These are phyloP conservation scores for Chaetomiaceae sp. DNA, from an alignment of 2,329 filamentous ascomycete genomes.

Conservation along the genomic window DNA sequence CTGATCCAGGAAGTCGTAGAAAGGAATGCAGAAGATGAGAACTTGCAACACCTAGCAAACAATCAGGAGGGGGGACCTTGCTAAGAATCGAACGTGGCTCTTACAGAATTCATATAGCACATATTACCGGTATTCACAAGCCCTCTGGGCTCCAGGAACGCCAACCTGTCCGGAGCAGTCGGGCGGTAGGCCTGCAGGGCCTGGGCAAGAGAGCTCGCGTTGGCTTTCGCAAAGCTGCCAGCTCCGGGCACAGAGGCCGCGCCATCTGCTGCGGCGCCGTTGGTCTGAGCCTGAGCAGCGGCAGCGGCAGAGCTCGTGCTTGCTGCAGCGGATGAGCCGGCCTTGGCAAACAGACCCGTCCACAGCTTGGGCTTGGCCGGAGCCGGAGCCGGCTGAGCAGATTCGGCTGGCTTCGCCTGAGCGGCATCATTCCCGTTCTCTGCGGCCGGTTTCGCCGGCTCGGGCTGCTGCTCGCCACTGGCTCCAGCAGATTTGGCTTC, in stretches of 20 bases:
- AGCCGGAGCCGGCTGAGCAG: slow-evolving; percentile 27
- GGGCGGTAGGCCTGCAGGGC: slow-evolving; percentile 71
- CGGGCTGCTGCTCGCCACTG: slow-evolving; percentile 9
- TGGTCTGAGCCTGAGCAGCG: slow-evolving; percentile 20
- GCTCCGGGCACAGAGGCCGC: slow-evolving; percentile 26
- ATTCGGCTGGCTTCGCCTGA: slow-evolving; percentile 27
- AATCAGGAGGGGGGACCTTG: slow-evolving; percentile 32
- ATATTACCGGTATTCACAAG: slow-evolving; percentile 97
- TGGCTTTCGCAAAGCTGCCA: slow-evolving; percentile 41
- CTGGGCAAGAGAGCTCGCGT: slow-evolving; percentile 63
- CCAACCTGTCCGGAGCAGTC: slow-evolving; percentile 59
- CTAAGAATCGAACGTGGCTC: slow-evolving; percentile 32
- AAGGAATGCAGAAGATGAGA: slow-evolving; percentile 87
- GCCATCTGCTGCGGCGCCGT: slow-evolving; percentile 26
- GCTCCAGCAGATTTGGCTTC: slow-evolving; percentile 25
- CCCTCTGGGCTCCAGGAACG: slow-evolving; percentile 87
- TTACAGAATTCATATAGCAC: slow-evolving; percentile 99
- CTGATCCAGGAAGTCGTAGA: slow-evolving; percentile 89
- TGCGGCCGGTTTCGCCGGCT: neutral
- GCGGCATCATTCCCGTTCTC: slow-evolving; percentile 13
- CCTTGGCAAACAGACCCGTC: slow-evolving; percentile 35
- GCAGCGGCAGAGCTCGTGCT: slow-evolving; percentile 25
- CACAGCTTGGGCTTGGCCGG: slow-evolving; percentile 38
- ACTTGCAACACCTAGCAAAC: slow-evolving; percentile 80
- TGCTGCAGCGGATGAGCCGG: slow-evolving; percentile 22